Base-by-base conservation (phyloP, 148 eudicot genomes). In the Rhododendron williamsianum region DNA sequence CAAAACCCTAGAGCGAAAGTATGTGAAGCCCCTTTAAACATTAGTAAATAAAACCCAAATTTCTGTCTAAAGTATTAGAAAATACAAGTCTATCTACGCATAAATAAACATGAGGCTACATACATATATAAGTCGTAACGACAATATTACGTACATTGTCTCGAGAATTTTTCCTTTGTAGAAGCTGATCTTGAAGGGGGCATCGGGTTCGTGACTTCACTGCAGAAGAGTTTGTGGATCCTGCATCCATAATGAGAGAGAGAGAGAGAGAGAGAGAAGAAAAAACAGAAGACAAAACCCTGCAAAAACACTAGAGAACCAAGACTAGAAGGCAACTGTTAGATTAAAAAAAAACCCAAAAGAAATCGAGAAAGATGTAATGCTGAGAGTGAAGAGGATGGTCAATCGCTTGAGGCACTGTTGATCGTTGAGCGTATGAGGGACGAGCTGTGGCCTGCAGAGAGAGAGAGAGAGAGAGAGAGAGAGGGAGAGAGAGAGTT, bases 181-280 rank as follows among this genome's bases (percentile, higher is more conserved):
- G 91, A 72, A 88, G 48, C 58, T 89, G 92, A 80, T 95, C 95
- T 81, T 91, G 94, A 82, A 92, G 91, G 2, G 93, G 91, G 87
- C 69, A 89, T 86, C 91, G 85, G 5, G 89, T 81, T 76, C 79
- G 88, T 8, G 87, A 41, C 85, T 90, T 91, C 76, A 74, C 87
- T 16, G 87, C 48, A 5, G 90, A 78, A 9, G 89, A 83, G 23
- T 52, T 81, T 12, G 84, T 51, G 33, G 86, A 85, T 65, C 92
- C 93, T 90, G 92, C 88, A 85, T 91, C 93, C 93, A 91, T 91
- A 73, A 86, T 10, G 52, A 86, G 45, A 84, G 35, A 58, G 21
- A 74, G 23, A 46, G 86, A 74, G 77, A 25, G 21, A 27, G 0
- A 33, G 18, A 69, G 21, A 43, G 23, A 80, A 73, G 33, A 60